phyloP scores from a whole-genome alignment of 768 basidiomycete genomes.

The Harrya chromipes region DNA sequence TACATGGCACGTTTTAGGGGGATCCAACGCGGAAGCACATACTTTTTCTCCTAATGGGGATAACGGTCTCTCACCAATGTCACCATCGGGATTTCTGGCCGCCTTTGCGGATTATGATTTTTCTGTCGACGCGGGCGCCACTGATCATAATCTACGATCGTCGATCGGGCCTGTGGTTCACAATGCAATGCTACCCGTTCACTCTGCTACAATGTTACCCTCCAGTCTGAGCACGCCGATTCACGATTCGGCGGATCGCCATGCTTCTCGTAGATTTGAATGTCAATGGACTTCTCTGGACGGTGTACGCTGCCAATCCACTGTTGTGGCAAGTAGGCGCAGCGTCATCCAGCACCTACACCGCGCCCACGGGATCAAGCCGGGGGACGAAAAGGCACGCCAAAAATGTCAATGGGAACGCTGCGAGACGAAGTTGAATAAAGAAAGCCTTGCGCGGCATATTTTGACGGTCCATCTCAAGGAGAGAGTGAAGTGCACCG shows the following conservation, averaged over 20 bases:
- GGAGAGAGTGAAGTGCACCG: slow-evolving; percentile 8
- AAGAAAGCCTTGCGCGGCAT: slow-evolving; percentile 29
- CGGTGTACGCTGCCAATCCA: slow-evolving; percentile 1
- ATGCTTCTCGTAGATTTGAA: not conserved
- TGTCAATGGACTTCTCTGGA: slow-evolving; percentile 14
- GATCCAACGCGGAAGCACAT: not conserved
- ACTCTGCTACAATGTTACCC: not conserved
- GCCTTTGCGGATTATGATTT: not conserved
- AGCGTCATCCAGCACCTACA: slow-evolving; percentile 19
- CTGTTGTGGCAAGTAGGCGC: slow-evolving; percentile 10
- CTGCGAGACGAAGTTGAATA: slow-evolving; percentile 22
- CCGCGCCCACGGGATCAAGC: slow-evolving; percentile 4
- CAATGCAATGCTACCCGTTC: not conserved
- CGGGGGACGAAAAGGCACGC: slow-evolving; percentile 16
- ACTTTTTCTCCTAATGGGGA: not conserved
- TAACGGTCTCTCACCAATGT: not conserved
- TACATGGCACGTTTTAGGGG: not conserved
- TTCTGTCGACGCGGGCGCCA: not conserved
- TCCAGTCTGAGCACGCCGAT: too few relatives aligned
- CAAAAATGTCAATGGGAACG: slow-evolving; percentile 18
- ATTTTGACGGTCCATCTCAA: slow-evolving; percentile 26
- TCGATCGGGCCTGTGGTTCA: not conserved
- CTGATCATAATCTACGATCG: not conserved
- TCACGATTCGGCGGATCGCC: not conserved
- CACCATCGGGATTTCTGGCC: not conserved